These are phyloP conservation scores for Fraxinus xanthoxyloides DNA, from an alignment of 305 asterid genomes.

Conservation along the genomic window DNA sequence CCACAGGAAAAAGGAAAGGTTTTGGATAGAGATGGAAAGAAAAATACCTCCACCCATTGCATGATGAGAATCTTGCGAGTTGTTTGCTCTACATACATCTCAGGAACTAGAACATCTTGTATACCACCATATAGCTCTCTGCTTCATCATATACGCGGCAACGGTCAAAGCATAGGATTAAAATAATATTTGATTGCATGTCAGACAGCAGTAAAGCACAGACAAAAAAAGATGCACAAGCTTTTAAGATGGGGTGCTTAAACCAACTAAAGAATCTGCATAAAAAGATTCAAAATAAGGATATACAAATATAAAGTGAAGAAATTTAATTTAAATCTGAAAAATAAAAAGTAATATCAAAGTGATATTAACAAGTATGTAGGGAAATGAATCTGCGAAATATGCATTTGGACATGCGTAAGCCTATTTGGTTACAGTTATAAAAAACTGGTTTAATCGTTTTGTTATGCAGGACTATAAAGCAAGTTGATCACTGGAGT, in stretches of 20 bases:
- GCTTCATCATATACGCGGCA: constrained; percentile 26
- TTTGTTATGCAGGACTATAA: background rate
- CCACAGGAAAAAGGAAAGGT: constrained; percentile 10
- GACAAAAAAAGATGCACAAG: background rate
- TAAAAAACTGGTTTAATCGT: background rate
- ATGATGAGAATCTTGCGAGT: constrained; percentile 82
- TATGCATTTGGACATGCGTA: constrained; percentile 12
- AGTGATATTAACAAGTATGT: background rate
- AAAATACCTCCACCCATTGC: constrained; percentile 91
- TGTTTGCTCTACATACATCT: constrained; percentile 70
- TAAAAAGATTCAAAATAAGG: background rate
- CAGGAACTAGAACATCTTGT: constrained; percentile 86
- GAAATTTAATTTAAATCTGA: background rate
- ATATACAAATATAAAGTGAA: background rate
- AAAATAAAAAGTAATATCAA: background rate
- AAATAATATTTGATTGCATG: constrained; percentile 11
- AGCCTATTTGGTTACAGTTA: background rate
- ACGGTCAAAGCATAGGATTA: constrained; percentile 16
- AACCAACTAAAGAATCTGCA: constrained; percentile 4
- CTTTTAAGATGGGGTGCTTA: background rate
- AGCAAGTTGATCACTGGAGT: background rate
- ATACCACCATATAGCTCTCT: constrained; percentile 79
- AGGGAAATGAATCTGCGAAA: constrained; percentile 12
- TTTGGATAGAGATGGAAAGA: constrained; percentile 9
- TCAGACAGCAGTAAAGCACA: constrained; percentile 1